phyloP scores from a whole-genome alignment of 2,329 filamentous ascomycete genomes.

The Neodidymelliopsis sp. region DNA sequence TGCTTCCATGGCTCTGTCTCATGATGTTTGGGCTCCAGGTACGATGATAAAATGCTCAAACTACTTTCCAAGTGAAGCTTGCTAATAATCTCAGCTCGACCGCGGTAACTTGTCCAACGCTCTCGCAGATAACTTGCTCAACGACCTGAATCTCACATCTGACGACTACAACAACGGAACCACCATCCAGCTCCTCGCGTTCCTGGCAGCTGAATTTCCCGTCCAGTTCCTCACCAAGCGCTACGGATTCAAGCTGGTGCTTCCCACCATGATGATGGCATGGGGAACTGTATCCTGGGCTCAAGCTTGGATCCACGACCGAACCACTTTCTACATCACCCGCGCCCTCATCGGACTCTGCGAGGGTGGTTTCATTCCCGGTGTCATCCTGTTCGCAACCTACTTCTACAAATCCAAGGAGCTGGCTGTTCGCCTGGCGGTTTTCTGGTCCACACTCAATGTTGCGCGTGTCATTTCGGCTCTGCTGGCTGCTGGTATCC shows the following conservation, averaged over 20 bases:
- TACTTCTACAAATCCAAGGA: constrained; percentile 79
- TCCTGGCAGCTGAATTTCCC: constrained; percentile 66
- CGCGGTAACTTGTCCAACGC: constrained; percentile 52
- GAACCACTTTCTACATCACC: constrained; percentile 51
- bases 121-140: constrained; percentile 40
- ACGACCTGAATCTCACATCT: constrained; percentile 38
- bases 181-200: constrained; percentile 77
- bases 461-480: constrained; percentile 62
- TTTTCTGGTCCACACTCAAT: constrained; percentile 74
- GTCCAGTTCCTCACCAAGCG: constrained; percentile 55
- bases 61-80: neutral
- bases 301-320: constrained; percentile 70
- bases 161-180: constrained; percentile 48
- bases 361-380: constrained; percentile 64
- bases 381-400: constrained; percentile 70
- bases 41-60: neutral
- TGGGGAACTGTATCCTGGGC: constrained; percentile 62
- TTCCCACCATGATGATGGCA: constrained; percentile 53
- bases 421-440: constrained; percentile 69
- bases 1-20: constrained; percentile 38
- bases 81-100: constrained; percentile 51
- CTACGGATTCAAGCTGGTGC: constrained; percentile 52
- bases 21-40: constrained; percentile 56
- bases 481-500: constrained; percentile 62
- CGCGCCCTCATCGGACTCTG: constrained; percentile 53